Base-by-base conservation (phyloP, 2,329 filamentous ascomycete genomes). In the Venturia effusa region DNA sequence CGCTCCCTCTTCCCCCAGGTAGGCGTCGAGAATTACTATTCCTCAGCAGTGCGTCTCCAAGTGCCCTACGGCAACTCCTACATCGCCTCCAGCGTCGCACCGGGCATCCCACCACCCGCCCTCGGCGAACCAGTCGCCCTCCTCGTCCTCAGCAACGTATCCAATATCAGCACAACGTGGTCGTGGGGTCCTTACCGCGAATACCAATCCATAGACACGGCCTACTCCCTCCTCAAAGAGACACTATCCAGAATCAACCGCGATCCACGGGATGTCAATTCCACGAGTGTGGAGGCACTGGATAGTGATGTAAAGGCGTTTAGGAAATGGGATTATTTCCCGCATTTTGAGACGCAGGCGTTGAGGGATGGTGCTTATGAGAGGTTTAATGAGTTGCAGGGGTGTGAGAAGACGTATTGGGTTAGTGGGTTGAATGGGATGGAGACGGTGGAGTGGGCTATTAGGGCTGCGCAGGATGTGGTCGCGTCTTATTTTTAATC, bases 261-360 rank as follows among this genome's bases (percentile, higher is more conserved):
- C 64, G 73, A 75, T 59, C 73, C 73, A 13, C 67, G 73, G n/a
- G 71, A 75, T 43, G 64, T 64, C 19, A 72, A 68, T 1, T 68
- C 67, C 34, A 43, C 62, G 43, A 59, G 67, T 2, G 66, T 67
- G 8, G 70, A 69, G 3, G 61, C 74, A 13, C 64, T 37, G 32
- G 57, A 68, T 4, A 61, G 64, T 34, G 70, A 74, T 55, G 68
- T 75, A 59, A 70, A 69, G 45, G 73, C 70, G 1, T 75, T 75
- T 67, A 68, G 66, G 34, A 75, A 75, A 62, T 74, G 73, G 73
- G 73, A 75, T 27, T 75, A 75, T 64, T 74, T 75, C 59, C 73
- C 73, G 11, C 73, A 75, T 61, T 74, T 74, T 43, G 71, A 70
- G 45, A 67, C 66, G 34, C 66, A 70, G 43, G 67, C 70, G 1